phyloP scores from a whole-genome alignment of 1,284 basidiomycete genomes.

The Somion occarium region DNA sequence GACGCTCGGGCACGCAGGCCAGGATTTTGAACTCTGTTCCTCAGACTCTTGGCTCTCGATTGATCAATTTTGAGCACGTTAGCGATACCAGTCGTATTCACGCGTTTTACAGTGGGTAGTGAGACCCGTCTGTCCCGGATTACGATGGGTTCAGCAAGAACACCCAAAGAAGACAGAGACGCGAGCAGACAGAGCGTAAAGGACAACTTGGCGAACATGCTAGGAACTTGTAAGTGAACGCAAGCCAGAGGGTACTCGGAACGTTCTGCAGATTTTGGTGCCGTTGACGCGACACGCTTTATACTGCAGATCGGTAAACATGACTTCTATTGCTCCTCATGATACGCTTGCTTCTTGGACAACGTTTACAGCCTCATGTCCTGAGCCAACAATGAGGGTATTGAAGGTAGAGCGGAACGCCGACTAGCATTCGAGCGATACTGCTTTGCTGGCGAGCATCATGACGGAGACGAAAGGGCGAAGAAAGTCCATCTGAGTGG shows the following conservation, averaged over 20 bases:
- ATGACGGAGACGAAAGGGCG: not conserved
- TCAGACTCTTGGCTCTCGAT: constrained; percentile 9
- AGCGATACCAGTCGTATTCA: constrained; percentile 8
- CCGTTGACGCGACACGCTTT: no score
- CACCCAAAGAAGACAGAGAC: not conserved
- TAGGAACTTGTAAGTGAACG: not conserved
- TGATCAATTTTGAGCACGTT: constrained; percentile 10
- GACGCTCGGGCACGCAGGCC: not conserved
- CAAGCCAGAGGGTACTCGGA: no score
- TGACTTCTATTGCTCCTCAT: no score
- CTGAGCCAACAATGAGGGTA: not conserved
- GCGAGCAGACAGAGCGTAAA: not conserved
- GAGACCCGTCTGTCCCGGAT: constrained; percentile 10
- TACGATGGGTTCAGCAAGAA: constrained; percentile 6
- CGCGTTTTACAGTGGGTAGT: constrained; percentile 10
- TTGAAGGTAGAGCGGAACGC: not conserved
- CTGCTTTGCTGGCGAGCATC: not conserved
- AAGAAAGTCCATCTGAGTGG: not conserved
- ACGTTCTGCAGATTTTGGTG: no score
- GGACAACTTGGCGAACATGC: not conserved
- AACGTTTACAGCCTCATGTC: not conserved
- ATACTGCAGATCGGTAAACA: no score
- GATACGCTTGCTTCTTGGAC: not conserved
- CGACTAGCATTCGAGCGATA: not conserved
- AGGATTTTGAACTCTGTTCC: not conserved